Evolutionary conservation across 108 stramenopile genomes (phyloP).

Genomic region (Nitzschia sp.): DNA sequence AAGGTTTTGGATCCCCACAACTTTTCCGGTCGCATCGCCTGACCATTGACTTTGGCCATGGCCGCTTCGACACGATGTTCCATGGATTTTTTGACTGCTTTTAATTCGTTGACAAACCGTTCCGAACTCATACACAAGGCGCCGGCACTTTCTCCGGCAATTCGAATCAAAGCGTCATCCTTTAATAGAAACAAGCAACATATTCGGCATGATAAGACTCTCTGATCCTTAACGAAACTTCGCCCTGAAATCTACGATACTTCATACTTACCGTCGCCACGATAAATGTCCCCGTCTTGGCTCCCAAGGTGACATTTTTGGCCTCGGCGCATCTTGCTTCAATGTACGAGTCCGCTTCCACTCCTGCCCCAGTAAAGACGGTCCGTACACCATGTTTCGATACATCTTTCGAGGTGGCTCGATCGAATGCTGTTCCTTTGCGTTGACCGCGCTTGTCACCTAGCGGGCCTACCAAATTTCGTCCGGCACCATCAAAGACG

Average conservation of each 20-base stretch:
- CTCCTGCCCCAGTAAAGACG: constrained; percentile 69
- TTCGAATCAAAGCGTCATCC: constrained; percentile 81
- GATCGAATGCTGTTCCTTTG: constrained; percentile 35
- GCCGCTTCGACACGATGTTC: constrained; percentile 77
- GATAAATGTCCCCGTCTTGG: constrained; percentile 68
- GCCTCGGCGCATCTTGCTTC: constrained; percentile 72
- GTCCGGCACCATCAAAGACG: constrained; percentile 83
- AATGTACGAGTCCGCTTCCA: constrained; percentile 81
- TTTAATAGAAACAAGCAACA: neutral
- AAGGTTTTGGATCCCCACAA: constrained; percentile 38
- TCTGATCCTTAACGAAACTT: no score
- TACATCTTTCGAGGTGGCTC: constrained; percentile 30
- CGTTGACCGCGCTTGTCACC: constrained; percentile 15
- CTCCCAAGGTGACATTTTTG: constrained; percentile 68
- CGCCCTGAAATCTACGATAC: no score
- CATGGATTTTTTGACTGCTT: constrained; percentile 69
- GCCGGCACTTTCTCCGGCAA: constrained; percentile 70
- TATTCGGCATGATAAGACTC: no score
- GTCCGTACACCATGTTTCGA: constrained; percentile 67
- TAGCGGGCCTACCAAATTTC: constrained; percentile 35
- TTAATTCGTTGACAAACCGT: constrained; percentile 80
- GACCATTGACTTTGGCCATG: constrained; percentile 69
- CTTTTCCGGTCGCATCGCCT: constrained; percentile 62
- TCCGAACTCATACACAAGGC: constrained; percentile 76
- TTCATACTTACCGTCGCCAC: constrained; percentile 55